Evolutionary conservation across 2,329 filamentous ascomycete species (phyloP).

Genomic region (Colletotrichum costaricense): DNA sequence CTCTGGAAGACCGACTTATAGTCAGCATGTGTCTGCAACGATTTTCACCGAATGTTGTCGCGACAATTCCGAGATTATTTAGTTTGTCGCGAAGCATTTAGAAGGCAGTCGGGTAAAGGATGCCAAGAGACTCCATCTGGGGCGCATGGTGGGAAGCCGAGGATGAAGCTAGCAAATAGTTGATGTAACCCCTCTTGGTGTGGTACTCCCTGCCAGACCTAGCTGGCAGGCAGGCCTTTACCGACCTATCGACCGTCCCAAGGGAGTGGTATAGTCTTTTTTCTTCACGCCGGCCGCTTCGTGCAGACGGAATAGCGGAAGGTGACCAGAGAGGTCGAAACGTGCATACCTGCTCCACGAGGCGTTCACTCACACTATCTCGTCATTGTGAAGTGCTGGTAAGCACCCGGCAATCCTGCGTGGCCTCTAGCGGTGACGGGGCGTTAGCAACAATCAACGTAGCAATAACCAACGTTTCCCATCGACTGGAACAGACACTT

Average conservation of each 20-base stretch:
- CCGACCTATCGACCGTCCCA: conserved; percentile 11
- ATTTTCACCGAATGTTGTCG: not conserved
- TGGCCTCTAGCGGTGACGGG: not conserved
- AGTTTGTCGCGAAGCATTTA: not conserved
- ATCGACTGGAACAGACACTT: not conserved
- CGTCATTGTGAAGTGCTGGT: not conserved
- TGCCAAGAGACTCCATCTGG: not conserved
- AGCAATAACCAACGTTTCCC: not conserved
- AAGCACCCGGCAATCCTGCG: not conserved
- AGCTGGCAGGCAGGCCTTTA: not conserved
- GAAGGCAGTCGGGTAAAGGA: not conserved
- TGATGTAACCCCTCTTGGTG: conserved; percentile 23
- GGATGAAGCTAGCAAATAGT: not conserved
- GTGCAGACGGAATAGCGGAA: conserved; percentile 36
- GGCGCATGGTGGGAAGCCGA: not conserved
- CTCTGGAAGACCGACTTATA: not conserved
- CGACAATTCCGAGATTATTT: not conserved
- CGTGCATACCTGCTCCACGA: conserved; percentile 27
- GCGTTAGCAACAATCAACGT: not conserved
- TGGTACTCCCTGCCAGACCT: conserved; percentile 4
- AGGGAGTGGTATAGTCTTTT: conserved; percentile 26
- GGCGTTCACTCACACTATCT: conserved; percentile 12
- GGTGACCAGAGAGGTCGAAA: conserved; percentile 28
- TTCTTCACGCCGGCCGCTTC: conserved; percentile 21
- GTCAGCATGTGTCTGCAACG: not conserved